Conservation (phyloP, 192 early-diverging fungal genomes). For the Chytriomyces hyalinus region DNA sequence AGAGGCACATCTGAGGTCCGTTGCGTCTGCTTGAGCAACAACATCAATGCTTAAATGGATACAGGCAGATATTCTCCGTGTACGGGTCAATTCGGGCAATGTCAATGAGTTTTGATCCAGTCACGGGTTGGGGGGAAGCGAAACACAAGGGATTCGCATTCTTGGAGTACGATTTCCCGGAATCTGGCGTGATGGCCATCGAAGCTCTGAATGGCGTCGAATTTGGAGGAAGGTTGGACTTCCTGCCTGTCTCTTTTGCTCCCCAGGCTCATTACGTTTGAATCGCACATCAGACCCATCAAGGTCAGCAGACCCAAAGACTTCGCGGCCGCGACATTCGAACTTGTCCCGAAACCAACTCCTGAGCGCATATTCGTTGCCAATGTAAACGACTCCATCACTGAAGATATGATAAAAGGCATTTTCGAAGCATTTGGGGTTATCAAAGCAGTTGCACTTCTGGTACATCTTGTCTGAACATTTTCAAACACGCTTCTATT, state of each 20-base stretch:
- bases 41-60: not conserved
- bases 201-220: conserved; percentile 81
- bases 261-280: no score
- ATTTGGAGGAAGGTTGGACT: conserved; percentile 72
- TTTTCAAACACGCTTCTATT: not conserved
- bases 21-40: not conserved
- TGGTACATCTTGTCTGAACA: conserved; percentile 50
- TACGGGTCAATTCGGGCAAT: conserved; percentile 79
- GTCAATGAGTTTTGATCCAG: conserved; percentile 80
- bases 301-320: conserved; percentile 88
- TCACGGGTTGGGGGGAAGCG: conserved; percentile 50
- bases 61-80: conserved; percentile 66
- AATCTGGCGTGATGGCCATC: conserved; percentile 81
- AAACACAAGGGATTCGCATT: conserved; percentile 92
- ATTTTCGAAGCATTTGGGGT: conserved; percentile 88
- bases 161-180: conserved; percentile 86
- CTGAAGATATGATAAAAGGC: conserved; percentile 72
- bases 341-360: conserved; percentile 68
- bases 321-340: conserved; percentile 66
- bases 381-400: conserved; percentile 78
- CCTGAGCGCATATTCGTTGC: conserved; percentile 79
- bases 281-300: conserved; percentile 52
- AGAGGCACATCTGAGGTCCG: conserved; percentile 20
- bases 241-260: not conserved
- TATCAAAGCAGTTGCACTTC: conserved; percentile 70